Percentiles rank a stretch among this genome's conserved stretches.
These are phyloP conservation scores for Thermothielavioides terrestris DNA, from an alignment of 495 filamentous ascomycete genomes.

Conservation along the genomic window DNA sequence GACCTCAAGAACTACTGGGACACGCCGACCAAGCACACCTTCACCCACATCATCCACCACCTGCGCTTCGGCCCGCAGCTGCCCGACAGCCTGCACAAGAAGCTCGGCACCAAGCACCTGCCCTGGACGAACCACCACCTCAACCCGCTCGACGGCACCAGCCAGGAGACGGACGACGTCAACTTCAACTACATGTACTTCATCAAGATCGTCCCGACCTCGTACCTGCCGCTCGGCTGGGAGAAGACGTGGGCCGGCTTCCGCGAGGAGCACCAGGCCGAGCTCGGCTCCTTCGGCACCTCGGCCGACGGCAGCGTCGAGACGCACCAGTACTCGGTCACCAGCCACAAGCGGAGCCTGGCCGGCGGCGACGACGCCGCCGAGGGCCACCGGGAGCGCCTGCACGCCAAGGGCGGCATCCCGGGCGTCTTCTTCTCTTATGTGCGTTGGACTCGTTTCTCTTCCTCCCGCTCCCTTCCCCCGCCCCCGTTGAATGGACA, in stretches of 20 bases:
- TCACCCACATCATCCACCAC: conserved; percentile 82
- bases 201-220: conserved; percentile 93
- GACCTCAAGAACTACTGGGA: conserved; percentile 91
- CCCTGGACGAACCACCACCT: conserved; percentile 84
- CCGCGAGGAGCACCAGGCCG: conserved; percentile 34
- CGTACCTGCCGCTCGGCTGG: conserved; percentile 87
- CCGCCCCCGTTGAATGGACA: no score
- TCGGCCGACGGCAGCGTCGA: conserved; percentile 72
- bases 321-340: conserved; percentile 96
- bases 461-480: no score
- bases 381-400: conserved; percentile 79
- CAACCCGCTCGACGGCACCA: conserved; percentile 82
- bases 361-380: conserved; percentile 69
- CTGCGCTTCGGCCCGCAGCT: conserved; percentile 92
- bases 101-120: conserved; percentile 43
- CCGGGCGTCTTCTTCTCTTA: conserved; percentile 98
- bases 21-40: conserved; percentile 63
- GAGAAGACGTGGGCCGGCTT: conserved; percentile 26
- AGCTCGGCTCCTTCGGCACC: conserved; percentile 55
- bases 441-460: conserved; percentile 48
- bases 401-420: conserved; percentile 85
- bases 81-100: conserved; percentile 60
- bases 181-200: conserved; percentile 99
- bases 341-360: conserved; percentile 83
- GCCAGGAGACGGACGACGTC: conserved; percentile 68